phyloP scores from a whole-genome alignment of 352 stramenopile species.

The Nothophytophthora sp. region DNA sequence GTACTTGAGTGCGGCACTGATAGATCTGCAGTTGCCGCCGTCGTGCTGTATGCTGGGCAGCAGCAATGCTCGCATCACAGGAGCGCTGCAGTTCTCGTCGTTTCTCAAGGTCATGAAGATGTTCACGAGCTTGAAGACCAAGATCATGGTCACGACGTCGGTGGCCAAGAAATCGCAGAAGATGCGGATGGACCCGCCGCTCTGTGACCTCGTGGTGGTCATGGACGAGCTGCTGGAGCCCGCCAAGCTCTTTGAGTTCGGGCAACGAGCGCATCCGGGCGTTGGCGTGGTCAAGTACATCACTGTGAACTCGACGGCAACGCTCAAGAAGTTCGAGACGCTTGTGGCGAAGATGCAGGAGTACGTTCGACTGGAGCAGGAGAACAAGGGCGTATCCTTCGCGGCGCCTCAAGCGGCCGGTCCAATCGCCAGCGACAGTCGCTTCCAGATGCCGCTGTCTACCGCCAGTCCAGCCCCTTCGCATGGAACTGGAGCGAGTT shows the following conservation, averaged over 20 bases:
- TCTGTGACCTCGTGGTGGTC: slow-evolving; percentile 69
- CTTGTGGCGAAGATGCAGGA: slow-evolving; percentile 68
- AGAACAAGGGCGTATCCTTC: slow-evolving; percentile 15
- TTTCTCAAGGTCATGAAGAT: slow-evolving; percentile 69
- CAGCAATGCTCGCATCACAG: slow-evolving; percentile 63
- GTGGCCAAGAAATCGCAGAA: slow-evolving; percentile 59
- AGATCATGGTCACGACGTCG: slow-evolving; percentile 80
- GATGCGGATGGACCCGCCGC: slow-evolving; percentile 36
- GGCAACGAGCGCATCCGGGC: slow-evolving; percentile 36
- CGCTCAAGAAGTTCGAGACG: slow-evolving; percentile 63
- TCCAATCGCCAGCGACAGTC: slow-evolving; percentile 1
- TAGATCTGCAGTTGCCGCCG: slow-evolving; percentile 43
- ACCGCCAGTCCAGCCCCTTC: slow-evolving; percentile 1
- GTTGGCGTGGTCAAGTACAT: slow-evolving; percentile 73
- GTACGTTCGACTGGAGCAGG: slow-evolving; percentile 46
- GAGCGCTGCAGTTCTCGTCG: slow-evolving; percentile 61
- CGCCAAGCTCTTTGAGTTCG: slow-evolving; percentile 75
- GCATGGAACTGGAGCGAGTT: neutral
- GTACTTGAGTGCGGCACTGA: slow-evolving; percentile 60
- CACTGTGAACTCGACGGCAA: slow-evolving; percentile 32
- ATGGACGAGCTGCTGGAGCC: slow-evolving; percentile 81
- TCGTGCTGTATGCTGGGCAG: slow-evolving; percentile 79
- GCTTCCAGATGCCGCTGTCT: slow-evolving; percentile 10
- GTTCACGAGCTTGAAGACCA: slow-evolving; percentile 53
- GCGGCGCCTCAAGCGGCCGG: neutral